These are phyloP conservation scores for Ceriops zippeliana DNA, from an alignment of 345 rosid species.

Conservation along the genomic window DNA sequence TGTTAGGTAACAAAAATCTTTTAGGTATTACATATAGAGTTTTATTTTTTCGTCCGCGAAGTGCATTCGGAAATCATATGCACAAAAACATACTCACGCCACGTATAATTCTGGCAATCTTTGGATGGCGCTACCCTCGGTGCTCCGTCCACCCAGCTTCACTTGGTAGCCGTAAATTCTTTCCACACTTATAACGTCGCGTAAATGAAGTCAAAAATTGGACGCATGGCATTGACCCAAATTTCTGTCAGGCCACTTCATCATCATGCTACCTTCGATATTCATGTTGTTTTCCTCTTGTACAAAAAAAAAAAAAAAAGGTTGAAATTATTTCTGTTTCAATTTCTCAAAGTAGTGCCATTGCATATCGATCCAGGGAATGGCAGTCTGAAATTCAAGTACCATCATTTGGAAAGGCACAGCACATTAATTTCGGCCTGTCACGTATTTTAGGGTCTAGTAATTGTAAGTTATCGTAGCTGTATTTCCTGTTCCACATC, in stretches of 20 bases:
- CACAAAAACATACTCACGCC: too few species aligned
- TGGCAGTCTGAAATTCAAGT: slow-evolving; percentile 18
- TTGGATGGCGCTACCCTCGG: neutral
- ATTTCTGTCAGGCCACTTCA: too few species aligned
- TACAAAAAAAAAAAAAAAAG: slow-evolving; percentile 2
- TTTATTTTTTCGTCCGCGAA: neutral
- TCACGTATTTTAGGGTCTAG: slow-evolving; percentile 8
- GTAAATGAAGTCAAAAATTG: neutral
- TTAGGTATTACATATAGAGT: too few species aligned
- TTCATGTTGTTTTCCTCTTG: slow-evolving; percentile 4
- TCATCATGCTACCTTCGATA: slow-evolving; percentile 7
- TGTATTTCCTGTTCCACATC: slow-evolving; percentile 1
- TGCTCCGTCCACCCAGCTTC: slow-evolving; percentile 1
- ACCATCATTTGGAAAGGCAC: slow-evolving; percentile 12
- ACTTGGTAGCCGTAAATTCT: slow-evolving; percentile 6
- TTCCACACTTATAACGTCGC: neutral
- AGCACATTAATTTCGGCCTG: slow-evolving; percentile 14
- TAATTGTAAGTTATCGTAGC: neutral
- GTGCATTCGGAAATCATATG: neutral
- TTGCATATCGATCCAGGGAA: slow-evolving; percentile 14
- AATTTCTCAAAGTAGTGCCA: slow-evolving; percentile 7
- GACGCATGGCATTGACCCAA: slow-evolving; percentile 14
- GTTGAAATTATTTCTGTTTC: slow-evolving; percentile 16
- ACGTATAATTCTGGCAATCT: neutral
- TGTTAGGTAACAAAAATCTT: too few species aligned